These are phyloP conservation scores for Phytophthora uliginosa DNA, from an alignment of 352 stramenopile genomes.

Conservation along the genomic window DNA sequence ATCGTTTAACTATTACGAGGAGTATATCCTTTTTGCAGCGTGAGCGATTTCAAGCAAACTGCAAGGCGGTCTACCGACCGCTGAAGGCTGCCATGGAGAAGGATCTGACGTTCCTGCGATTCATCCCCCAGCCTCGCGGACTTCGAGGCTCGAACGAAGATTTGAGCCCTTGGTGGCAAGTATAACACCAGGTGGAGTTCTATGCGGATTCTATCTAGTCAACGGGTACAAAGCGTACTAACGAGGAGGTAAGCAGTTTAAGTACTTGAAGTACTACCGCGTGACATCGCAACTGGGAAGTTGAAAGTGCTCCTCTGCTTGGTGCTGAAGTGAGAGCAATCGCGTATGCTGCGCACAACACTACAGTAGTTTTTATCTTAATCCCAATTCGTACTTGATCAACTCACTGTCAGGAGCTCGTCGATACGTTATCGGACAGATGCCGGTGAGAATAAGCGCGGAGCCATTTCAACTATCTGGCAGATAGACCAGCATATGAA, in stretches of 20 bases:
- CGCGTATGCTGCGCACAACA: too few species aligned
- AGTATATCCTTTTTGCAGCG: neutral
- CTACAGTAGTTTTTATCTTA: too few species aligned
- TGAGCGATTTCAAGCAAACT: constrained; percentile 10
- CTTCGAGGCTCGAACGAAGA: neutral
- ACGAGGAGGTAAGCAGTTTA: neutral
- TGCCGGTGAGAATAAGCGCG: too few species aligned
- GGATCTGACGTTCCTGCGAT: constrained; percentile 17
- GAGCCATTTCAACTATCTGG: too few species aligned
- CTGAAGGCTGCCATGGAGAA: constrained; percentile 17
- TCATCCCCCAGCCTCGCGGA: constrained; percentile 17
- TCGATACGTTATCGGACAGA: too few species aligned
- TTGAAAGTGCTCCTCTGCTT: too few species aligned
- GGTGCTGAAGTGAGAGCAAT: too few species aligned
- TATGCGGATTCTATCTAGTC: constrained; percentile 30
- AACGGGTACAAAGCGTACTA: constrained; percentile 8
- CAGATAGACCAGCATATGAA: too few species aligned
- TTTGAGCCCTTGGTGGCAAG: constrained; percentile 16
- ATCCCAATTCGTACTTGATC: too few species aligned
- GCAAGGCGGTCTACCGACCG: constrained; percentile 16
- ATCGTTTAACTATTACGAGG: neutral
- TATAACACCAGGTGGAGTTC: constrained; percentile 20
- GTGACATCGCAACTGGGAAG: too few species aligned
- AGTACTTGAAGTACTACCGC: too few species aligned
- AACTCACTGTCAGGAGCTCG: too few species aligned